These are phyloP conservation scores for Psophocarpus tetragonolobus DNA, from an alignment of 306 rosid species.

Conservation along the genomic window DNA sequence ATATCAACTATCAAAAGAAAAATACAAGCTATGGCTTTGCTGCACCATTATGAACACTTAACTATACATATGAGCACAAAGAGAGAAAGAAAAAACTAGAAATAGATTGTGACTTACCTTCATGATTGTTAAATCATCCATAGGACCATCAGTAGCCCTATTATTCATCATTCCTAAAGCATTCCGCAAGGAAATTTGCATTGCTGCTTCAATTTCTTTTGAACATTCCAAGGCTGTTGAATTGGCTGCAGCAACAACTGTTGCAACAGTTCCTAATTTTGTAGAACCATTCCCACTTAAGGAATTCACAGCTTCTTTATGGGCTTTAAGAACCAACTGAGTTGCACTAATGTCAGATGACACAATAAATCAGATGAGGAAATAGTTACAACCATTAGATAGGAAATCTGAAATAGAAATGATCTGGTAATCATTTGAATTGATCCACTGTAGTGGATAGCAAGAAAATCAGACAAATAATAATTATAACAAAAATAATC, in stretches of 20 bases:
- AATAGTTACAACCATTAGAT: conserved; percentile 1
- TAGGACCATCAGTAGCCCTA: conserved; percentile 75
- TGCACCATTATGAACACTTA: background rate
- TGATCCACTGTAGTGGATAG: background rate
- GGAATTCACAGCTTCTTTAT: conserved; percentile 96
- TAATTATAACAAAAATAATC: background rate
- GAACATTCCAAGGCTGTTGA: conserved; percentile 91
- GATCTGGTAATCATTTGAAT: background rate
- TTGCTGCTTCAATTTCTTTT: conserved; percentile 93
- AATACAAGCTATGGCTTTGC: background rate
- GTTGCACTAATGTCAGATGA: conserved; percentile 64
- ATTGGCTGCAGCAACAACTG: conserved; percentile 98
- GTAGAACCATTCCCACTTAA: conserved; percentile 93
- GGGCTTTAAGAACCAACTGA: conserved; percentile 96
- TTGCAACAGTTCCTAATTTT: conserved; percentile 91
- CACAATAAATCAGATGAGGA: conserved; percentile 30
- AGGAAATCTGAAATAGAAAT: background rate
- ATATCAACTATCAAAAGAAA: background rate
- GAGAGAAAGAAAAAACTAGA: conserved; percentile 15
- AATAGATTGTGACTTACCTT: conserved; percentile 80
- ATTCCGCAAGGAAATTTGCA: conserved; percentile 94
- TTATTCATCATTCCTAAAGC: conserved; percentile 83
- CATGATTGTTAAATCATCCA: conserved; percentile 97
- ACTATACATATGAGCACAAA: conserved; percentile 18
- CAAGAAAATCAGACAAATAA: conserved; percentile 7